Evolutionary conservation across 148 eudicot species (phyloP).

Genomic region (Polygonum maritimum): DNA sequence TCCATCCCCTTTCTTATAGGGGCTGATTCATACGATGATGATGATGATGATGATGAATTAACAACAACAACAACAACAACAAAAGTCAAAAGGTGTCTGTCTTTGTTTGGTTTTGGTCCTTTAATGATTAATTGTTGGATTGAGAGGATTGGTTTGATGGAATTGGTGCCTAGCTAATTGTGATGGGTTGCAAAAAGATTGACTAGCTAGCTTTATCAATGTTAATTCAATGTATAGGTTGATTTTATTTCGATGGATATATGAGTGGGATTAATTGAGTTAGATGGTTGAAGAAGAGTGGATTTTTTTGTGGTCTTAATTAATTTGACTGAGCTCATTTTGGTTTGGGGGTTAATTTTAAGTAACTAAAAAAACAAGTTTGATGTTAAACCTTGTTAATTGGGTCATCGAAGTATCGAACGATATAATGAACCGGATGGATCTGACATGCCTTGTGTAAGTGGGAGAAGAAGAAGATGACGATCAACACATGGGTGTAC

Average conservation of each 20-base stretch:
- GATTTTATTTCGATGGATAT: neutral
- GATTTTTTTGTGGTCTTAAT: neutral
- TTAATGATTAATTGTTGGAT: neutral
- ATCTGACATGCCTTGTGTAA: neutral
- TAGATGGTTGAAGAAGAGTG: neutral
- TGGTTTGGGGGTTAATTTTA: too few relatives aligned
- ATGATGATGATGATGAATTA: neutral
- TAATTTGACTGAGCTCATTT: neutral
- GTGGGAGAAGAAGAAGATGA: neutral
- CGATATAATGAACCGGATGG: neutral
- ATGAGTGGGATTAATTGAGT: neutral
- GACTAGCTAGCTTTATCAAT: neutral
- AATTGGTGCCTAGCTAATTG: neutral
- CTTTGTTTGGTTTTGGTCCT: neutral
- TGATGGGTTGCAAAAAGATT: neutral
- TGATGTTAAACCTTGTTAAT: too few relatives aligned
- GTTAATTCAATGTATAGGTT: neutral
- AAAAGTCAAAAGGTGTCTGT: neutral
- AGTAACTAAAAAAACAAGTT: too few relatives aligned
- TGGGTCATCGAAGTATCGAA: too few relatives aligned
- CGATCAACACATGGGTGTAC: neutral
- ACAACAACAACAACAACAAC: constrained; percentile 2
- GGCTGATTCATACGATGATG: neutral
- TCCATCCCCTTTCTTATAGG: neutral
- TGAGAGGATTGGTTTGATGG: neutral